These are phyloP conservation scores for Saturnispora serradocipensis DNA, from an alignment of 805 yeast genomes.

Conservation along the genomic window DNA sequence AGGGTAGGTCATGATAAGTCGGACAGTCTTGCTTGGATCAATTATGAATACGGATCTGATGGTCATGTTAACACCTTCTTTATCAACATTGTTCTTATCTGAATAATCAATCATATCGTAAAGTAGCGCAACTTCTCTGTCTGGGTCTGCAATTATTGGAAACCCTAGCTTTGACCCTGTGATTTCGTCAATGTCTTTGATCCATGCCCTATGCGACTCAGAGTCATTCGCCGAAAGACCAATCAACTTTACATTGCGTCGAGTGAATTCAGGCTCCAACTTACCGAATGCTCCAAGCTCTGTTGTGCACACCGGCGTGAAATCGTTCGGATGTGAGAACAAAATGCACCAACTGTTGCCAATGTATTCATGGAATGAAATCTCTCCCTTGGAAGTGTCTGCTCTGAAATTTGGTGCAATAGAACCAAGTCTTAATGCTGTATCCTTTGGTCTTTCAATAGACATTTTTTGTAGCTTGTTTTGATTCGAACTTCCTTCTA, in stretches of 20 bases:
- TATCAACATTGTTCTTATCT: conserved; percentile 58
- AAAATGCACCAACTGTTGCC: conserved; percentile 24
- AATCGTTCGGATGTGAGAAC: conserved; percentile 71
- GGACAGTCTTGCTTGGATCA: conserved; percentile 55
- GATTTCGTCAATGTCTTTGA: conserved; percentile 61
- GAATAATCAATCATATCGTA: conserved; percentile 68
- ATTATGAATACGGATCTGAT: conserved; percentile 65
- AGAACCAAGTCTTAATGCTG: conserved; percentile 44
- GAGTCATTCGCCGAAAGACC: conserved; percentile 61
- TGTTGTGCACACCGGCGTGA: conserved; percentile 74
- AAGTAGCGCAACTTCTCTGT: conserved; percentile 48
- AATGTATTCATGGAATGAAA: conserved; percentile 10
- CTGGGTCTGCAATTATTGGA: conserved; percentile 63
- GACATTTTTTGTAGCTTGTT: conserved; percentile 25
- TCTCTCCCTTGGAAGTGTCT: conserved; percentile 37
- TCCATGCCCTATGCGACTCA: conserved; percentile 57
- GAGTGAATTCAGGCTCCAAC: conserved; percentile 58
- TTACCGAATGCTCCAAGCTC: conserved; percentile 71
- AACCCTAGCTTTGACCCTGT: conserved; percentile 48
- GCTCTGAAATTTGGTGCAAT: conserved; percentile 61
- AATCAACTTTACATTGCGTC: conserved; percentile 55
- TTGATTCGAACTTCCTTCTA: not conserved
- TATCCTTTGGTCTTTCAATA: conserved; percentile 31
- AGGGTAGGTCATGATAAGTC: conserved; percentile 59
- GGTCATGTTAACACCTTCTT: conserved; percentile 56